phyloP scores from a whole-genome alignment of 176 grass and related monocot species.

The Aegilops sharonensis region DNA sequence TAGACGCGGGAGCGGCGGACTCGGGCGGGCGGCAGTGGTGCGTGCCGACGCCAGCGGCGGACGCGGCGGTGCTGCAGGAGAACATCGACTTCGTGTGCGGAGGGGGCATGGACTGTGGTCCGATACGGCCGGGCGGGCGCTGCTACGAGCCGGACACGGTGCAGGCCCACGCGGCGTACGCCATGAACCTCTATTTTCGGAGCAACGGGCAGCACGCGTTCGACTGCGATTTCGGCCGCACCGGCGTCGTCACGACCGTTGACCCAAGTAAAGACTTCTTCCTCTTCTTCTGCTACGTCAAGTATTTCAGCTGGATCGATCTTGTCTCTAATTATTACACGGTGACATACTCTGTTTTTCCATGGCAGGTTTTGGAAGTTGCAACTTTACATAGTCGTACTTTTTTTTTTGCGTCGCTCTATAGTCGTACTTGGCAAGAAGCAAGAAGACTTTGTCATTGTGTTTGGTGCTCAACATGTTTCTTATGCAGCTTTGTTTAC shows the following conservation, averaged over 20 bases:
- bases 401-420: too few species aligned
- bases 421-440: not conserved
- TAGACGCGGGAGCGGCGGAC: not conserved
- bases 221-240: slow-evolving; percentile 68
- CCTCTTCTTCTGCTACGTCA: not conserved
- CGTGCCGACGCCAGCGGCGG: slow-evolving; percentile 54
- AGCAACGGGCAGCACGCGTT: slow-evolving; percentile 48
- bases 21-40: slow-evolving; percentile 45
- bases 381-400: slow-evolving; percentile 43
- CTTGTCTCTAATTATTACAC: not conserved
- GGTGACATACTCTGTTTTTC: not conserved
- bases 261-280: slow-evolving; percentile 72
- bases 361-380: slow-evolving; percentile 48
- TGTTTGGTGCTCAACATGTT: not conserved
- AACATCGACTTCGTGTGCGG: slow-evolving; percentile 80
- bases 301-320: not conserved
- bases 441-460: not conserved
- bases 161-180: slow-evolving; percentile 64
- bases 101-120: slow-evolving; percentile 46
- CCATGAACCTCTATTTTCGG: slow-evolving; percentile 80
- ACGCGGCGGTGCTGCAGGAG: slow-evolving; percentile 58
- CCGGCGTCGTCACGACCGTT: slow-evolving; percentile 41
- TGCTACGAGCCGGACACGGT: slow-evolving; percentile 67
- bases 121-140: slow-evolving; percentile 55
- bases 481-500: not conserved